Base-by-base conservation (phyloP, 441 rosid genomes). In the Erodium texanum region DNA sequence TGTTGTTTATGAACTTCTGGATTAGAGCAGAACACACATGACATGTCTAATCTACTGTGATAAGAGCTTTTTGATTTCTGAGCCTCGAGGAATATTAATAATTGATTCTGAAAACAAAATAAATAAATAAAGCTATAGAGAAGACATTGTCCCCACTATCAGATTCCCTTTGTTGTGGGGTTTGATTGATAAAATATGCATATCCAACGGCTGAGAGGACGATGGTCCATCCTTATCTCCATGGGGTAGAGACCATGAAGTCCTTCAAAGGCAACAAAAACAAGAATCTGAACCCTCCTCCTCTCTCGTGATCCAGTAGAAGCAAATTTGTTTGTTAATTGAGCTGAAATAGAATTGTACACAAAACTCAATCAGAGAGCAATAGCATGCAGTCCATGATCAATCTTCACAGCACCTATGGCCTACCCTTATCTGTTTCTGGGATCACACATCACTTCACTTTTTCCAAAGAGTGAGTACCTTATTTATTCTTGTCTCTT, bases 361-460 rank as follows among this genome's bases (percentile, higher is more conserved):
- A n/a, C 23, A 54, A 18, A 2, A 48, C n/a, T 7, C 23, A 18
- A 6, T 16, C 24, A 54, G 62, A 67, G 36, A 70, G 71, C 15
- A 79, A 67, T 4, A 70, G 71, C 15, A 79, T 86, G 87, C 77
- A 78, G 70, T 74, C 85, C 48, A 79, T 84, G 79, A 12, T 73
- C 15, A 86, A 77, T 70, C 81, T 80, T 48, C 77, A 71, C 58
- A 83, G 84, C 54, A 66, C 45, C 73, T 81, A 74, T 73, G 91
- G 91, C 74, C 78, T 83, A 62, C 88, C 88, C 59, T 80, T 86
- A 34, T 82, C 81, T 71, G 77, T 79, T 72, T 74, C 79, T 75
- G 87, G 84, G 77, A 75, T 83, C 78, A 68, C 80, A 62, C 83
- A 78, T 24, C 80, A 68, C 22, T 22, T 75, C 65, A 16, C 74